Evolutionary conservation across 2,329 filamentous ascomycete genomes (phyloP).

Genomic region (Orbilia ellipsospora): DNA sequence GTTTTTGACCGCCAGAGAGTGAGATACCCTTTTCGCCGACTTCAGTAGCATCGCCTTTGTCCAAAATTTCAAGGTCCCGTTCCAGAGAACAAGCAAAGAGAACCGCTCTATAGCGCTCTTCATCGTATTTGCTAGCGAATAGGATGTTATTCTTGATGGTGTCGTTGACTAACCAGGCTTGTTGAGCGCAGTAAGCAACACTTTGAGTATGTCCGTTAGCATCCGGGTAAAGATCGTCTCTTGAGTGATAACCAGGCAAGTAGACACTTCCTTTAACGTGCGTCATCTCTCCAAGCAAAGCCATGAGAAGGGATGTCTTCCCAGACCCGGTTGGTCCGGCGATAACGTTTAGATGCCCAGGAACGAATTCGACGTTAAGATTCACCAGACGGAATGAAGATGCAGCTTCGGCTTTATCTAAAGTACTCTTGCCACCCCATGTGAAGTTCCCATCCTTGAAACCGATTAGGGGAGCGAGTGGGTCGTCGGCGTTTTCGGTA

Average conservation of each 20-base stretch:
- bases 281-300: constrained; percentile 95
- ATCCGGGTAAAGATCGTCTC: constrained; percentile 84
- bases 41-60: constrained; percentile 89
- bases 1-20: constrained; percentile 95
- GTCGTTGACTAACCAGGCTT: constrained; percentile 95
- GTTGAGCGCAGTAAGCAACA: constrained; percentile 94
- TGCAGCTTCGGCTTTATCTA: constrained; percentile 68
- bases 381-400: constrained; percentile 83
- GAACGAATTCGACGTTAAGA: constrained; percentile 81
- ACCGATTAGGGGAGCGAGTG: constrained; percentile 80
- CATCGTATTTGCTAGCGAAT: constrained; percentile 83
- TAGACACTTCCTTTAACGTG: constrained; percentile 81
- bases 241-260: constrained; percentile 84
- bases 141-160: constrained; percentile 96
- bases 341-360: constrained; percentile 90
- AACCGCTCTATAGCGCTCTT: constrained; percentile 85
- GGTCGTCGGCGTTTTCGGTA: constrained; percentile 71
- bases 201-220: constrained; percentile 89
- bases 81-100: constrained; percentile 91
- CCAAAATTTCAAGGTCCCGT: constrained; percentile 89
- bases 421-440: constrained; percentile 75
- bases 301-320: constrained; percentile 96
- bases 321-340: constrained; percentile 92
- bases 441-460: constrained; percentile 86
- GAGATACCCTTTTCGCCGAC: constrained; percentile 98